Base-by-base conservation (phyloP, 768 basidiomycete species). In the Multifurca ochricompacta region DNA sequence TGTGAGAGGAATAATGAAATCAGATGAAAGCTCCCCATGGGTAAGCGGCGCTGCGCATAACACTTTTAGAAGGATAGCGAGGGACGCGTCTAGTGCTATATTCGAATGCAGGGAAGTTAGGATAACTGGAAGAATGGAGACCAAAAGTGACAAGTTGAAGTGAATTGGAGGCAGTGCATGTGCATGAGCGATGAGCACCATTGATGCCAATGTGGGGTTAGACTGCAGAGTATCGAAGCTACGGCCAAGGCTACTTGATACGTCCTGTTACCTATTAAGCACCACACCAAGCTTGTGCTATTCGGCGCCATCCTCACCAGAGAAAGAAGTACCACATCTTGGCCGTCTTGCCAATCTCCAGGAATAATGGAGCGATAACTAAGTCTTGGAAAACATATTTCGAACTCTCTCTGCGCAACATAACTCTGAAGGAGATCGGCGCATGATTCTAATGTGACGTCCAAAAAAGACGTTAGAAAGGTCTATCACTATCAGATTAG, bases 81-180 rank as follows among this genome's bases (percentile, higher is more conserved):
- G 67, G 1, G 77, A 68, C 62, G 84, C 82, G 59, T 85, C 83
- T 18, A 86, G 64, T 3, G 75, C 71, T 27, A 69, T 60, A 59
- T 80, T 81, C 6, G 74, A 66, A 62, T 82, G 79, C 19, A 89
- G 65, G 2, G 77, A 77, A 13, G 71, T 64, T 23, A 82, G 56
- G 16, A 84, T 58, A 4, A 74, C 58, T 0, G 73, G 74, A n/a
- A 73, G 62, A 27, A 79, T 50, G 27, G 69, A 53, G 3, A 63
- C 49, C n/a, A 61, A 44, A 56, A 56, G 34, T 13, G 62, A 30
- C n/a, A 48, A 14, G 4, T 39, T 46, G 31, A 14, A 30, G 13
- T 34, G 9, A 16, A 48, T 35, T 11, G 42, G 35, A 1, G 42
- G 30, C n/a, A 8, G 52, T 11, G 27, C 39, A 27, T 61, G 52